Percentiles rank a stretch among this genome's conserved stretches.
These are phyloP conservation scores for Rhodotorula kratochvilovae DNA, from an alignment of 768 basidiomycete genomes.

Conservation along the genomic window DNA sequence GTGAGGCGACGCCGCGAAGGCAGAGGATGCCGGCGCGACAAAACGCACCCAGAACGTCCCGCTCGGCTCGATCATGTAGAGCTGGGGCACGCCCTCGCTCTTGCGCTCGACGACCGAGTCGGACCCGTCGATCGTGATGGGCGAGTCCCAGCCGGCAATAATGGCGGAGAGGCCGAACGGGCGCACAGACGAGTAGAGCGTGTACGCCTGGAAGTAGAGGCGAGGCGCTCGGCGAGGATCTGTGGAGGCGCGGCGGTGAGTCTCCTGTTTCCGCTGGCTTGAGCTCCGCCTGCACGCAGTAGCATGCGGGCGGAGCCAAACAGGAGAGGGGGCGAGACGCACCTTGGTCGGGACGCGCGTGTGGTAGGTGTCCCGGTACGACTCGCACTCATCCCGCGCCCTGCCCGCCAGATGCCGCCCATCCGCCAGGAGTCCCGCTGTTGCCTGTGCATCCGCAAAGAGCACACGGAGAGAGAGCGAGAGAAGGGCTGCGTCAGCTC, in stretches of 20 bases:
- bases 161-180: constrained; percentile 95
- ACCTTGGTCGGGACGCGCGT: constrained; percentile 76
- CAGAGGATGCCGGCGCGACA: background rate
- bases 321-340: constrained; percentile 1
- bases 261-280: constrained; percentile 40
- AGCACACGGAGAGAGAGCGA: background rate
- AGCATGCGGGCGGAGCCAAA: background rate
- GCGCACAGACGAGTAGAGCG: constrained; percentile 93
- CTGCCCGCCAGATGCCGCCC: constrained; percentile 79
- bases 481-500: background rate
- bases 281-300: background rate
- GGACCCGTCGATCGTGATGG: constrained; percentile 19
- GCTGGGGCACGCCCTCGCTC: constrained; percentile 58
- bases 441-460: constrained; percentile 57
- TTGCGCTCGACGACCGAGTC: constrained; percentile 63
- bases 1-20: no score
- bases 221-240: constrained; percentile 69
- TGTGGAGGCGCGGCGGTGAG: constrained; percentile 45
- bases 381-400: constrained; percentile 75
- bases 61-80: constrained; percentile 91
- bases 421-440: constrained; percentile 88
- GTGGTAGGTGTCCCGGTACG: constrained; percentile 67
- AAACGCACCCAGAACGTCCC: constrained; percentile 76
- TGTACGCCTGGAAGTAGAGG: constrained; percentile 93
- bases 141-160: constrained; percentile 57